A percentile compares a stretch with the other conserved stretches of the same genome.
phyloP scores from a whole-genome alignment of 441 rosid species.

The Eutrema salsugineum region DNA sequence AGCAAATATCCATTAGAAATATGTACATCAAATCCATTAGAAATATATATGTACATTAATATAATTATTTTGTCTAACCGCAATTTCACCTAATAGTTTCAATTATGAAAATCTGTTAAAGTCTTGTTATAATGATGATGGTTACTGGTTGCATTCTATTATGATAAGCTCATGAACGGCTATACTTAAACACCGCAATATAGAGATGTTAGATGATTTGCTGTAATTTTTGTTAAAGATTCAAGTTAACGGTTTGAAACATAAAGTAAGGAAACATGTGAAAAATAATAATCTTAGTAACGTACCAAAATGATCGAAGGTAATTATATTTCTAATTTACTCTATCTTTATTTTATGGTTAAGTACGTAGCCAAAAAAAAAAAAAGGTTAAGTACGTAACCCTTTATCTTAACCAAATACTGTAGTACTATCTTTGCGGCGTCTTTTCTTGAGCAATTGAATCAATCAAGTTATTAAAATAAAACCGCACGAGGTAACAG shows the following conservation, averaged over 20 bases:
- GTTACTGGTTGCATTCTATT: background rate
- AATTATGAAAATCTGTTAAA: background rate
- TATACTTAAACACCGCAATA: background rate
- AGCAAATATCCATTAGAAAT: background rate
- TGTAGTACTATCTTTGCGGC: background rate
- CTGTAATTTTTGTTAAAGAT: background rate
- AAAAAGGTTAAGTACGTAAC: too few relatives aligned
- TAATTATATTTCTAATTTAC: background rate
- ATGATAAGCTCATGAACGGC: background rate
- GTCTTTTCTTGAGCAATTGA: background rate
- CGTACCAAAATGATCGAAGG: background rate
- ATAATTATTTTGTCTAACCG: background rate
- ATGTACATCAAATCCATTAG: too few relatives aligned
- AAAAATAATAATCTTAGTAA: background rate
- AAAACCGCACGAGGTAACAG: background rate
- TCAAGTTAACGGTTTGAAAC: background rate
- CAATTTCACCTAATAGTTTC: conserved; percentile 6
- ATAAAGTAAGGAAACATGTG: background rate
- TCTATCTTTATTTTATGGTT: background rate
- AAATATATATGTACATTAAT: background rate
- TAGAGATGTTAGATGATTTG: background rate
- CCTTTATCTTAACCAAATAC: background rate
- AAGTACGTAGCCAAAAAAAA: too few relatives aligned
- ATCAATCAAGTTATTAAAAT: background rate
- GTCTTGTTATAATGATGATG: background rate